Evolutionary conservation across 176 grass and related monocot species (phyloP).

Genomic region (Eleusine indica): DNA sequence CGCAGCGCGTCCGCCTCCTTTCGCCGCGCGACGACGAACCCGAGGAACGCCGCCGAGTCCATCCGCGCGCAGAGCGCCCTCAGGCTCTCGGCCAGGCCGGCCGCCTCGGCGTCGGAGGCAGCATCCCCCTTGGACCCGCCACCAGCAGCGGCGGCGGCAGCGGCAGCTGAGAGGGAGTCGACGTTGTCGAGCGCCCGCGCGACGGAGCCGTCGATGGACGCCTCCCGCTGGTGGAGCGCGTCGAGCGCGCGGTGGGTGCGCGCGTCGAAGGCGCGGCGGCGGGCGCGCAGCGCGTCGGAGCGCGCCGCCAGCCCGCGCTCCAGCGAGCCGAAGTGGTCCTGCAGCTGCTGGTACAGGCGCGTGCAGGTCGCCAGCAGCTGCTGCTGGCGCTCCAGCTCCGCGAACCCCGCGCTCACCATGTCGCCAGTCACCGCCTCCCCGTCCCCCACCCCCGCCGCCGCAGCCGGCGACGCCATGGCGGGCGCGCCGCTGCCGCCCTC

Average conservation of each 20-base stretch:
- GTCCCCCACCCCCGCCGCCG: neutral
- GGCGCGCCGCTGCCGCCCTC: neutral
- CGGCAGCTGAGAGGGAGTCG: constrained; percentile 36
- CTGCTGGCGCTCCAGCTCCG: constrained; percentile 86
- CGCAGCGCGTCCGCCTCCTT: constrained; percentile 88
- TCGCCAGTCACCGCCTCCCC: constrained; percentile 23
- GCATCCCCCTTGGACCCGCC: neutral
- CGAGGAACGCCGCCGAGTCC: constrained; percentile 65
- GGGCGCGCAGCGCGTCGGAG: constrained; percentile 63
- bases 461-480: constrained; percentile 30
- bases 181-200: constrained; percentile 52
- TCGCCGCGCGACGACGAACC: constrained; percentile 59
- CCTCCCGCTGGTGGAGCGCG: constrained; percentile 56
- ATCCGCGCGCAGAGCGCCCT: constrained; percentile 62
- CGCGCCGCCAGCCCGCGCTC: constrained; percentile 64
- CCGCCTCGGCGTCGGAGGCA: neutral
- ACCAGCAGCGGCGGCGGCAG: neutral
- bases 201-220: constrained; percentile 65
- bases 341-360: constrained; percentile 79
- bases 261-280: constrained; percentile 54
- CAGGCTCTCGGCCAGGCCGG: constrained; percentile 49
- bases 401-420: constrained; percentile 67
- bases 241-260: constrained; percentile 53
- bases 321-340: constrained; percentile 79
- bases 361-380: constrained; percentile 87